phyloP scores from a whole-genome alignment of 768 basidiomycete species.

The Nevesoporus exiguus region DNA sequence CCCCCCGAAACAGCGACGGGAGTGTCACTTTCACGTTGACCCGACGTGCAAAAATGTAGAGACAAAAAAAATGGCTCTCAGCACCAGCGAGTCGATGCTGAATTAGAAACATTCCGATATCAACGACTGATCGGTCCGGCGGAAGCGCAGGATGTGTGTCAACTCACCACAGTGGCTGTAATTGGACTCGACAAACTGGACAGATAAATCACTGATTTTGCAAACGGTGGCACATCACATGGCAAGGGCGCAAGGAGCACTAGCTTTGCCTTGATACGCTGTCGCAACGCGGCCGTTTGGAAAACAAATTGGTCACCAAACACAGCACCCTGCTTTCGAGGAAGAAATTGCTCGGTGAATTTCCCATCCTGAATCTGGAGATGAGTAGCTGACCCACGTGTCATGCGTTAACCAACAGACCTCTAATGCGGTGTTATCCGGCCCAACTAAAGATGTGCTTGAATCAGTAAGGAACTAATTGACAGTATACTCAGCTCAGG shows the following conservation, averaged over 20 bases:
- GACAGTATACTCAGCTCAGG: background rate
- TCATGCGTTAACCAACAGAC: conserved; percentile 14
- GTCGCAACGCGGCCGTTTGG: conserved; percentile 19
- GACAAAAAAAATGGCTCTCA: conserved; percentile 30
- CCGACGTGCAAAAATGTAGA: conserved; percentile 29
- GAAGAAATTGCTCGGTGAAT: conserved; percentile 29
- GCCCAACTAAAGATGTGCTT: conserved; percentile 13
- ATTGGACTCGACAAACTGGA: conserved; percentile 28
- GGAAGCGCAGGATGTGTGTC: background rate
- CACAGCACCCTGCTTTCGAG: conserved; percentile 28
- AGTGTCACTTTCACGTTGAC: conserved; percentile 28
- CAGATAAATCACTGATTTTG: conserved; percentile 33
- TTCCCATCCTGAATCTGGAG: conserved; percentile 17
- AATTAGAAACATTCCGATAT: conserved; percentile 1
- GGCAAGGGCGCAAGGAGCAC: conserved; percentile 26
- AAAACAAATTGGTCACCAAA: conserved; percentile 32
- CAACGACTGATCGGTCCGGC: background rate
- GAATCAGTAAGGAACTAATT: conserved; percentile 28
- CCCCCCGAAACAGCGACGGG: conserved; percentile 27
- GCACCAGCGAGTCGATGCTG: conserved; percentile 26
- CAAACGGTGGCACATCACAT: conserved; percentile 28
- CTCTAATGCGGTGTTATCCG: conserved; percentile 8
- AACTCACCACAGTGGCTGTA: conserved; percentile 25
- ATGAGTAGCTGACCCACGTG: conserved; percentile 4
- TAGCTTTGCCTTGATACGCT: conserved; percentile 27